Conservation (phyloP, 768 basidiomycete species). For the Rhizopogon roseolus region DNA sequence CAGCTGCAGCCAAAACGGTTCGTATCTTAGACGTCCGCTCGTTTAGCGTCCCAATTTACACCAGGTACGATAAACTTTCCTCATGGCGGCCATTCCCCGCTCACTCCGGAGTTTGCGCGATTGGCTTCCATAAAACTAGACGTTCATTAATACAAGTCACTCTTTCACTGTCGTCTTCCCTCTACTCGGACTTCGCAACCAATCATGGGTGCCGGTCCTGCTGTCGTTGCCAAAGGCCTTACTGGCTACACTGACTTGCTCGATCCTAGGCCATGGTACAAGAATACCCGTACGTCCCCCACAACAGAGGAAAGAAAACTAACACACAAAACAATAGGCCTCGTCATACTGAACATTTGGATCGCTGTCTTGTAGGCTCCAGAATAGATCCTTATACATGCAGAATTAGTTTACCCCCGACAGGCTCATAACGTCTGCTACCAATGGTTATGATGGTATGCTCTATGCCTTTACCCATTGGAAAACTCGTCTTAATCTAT, state of each 20-base stretch:
- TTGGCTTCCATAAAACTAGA: not conserved
- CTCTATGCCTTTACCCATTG: not conserved
- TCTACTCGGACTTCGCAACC: constrained; percentile 3
- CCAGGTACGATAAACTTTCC: not conserved
- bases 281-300: constrained; percentile 49
- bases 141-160: not conserved
- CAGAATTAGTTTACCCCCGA: not conserved
- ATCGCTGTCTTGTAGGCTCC: constrained; percentile 50
- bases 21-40: not conserved
- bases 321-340: constrained; percentile 26
- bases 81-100: not conserved
- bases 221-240: constrained; percentile 23
- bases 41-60: not conserved
- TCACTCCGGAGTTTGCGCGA: not conserved
- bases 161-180: not conserved
- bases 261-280: constrained; percentile 66
- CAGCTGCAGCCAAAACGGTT: not conserved
- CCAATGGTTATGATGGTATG: constrained; percentile 33
- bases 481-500: not conserved
- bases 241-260: constrained; percentile 48
- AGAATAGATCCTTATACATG: not conserved
- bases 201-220: constrained; percentile 55
- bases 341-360: constrained; percentile 61
- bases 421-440: constrained; percentile 32
- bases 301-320: not conserved